Evolutionary conservation across 129 eudicot species (phyloP).

Genomic region (Saposhnikovia divaricata): DNA sequence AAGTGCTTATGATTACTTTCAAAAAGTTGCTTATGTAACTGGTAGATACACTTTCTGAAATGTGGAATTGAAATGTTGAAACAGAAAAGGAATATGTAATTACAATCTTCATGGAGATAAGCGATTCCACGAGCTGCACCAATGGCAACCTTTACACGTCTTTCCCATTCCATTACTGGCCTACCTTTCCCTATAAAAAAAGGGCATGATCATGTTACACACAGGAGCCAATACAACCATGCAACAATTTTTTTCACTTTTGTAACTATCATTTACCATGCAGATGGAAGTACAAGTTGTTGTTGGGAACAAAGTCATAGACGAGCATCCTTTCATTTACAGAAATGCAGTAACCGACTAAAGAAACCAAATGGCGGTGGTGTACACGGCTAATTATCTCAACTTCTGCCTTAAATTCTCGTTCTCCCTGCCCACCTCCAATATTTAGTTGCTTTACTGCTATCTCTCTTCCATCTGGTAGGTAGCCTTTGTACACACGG

Average conservation of each 20-base stretch:
- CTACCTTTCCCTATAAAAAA: slow-evolving; percentile 48
- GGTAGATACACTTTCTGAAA: neutral
- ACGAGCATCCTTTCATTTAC: slow-evolving; percentile 69
- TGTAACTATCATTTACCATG: slow-evolving; percentile 46
- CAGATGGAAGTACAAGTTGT: slow-evolving; percentile 81
- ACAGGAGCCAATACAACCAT: neutral
- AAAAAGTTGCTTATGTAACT: neutral
- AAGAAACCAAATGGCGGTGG: slow-evolving; percentile 89
- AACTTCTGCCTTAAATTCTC: slow-evolving; percentile 89
- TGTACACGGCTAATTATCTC: slow-evolving; percentile 82
- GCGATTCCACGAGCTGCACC: slow-evolving; percentile 95
- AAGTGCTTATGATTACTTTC: neutral
- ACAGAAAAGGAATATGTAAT: slow-evolving; percentile 13
- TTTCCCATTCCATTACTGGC: slow-evolving; percentile 66
- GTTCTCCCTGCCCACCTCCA: slow-evolving; percentile 95
- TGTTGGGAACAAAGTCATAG: slow-evolving; percentile 76
- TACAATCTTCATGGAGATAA: slow-evolving; percentile 94
- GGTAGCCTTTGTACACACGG: slow-evolving; percentile 60
- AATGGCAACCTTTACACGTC: slow-evolving; percentile 68
- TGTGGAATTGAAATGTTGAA: neutral
- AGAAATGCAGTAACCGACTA: slow-evolving; percentile 72
- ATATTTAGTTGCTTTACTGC: slow-evolving; percentile 82
- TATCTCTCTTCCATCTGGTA: slow-evolving; percentile 69
- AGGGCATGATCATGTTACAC: neutral
- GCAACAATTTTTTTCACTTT: neutral